Percentiles rank a stretch among this genome's conserved stretches.
Conservation (phyloP, 768 basidiomycete species). For the Paxillus rubicundulus region DNA sequence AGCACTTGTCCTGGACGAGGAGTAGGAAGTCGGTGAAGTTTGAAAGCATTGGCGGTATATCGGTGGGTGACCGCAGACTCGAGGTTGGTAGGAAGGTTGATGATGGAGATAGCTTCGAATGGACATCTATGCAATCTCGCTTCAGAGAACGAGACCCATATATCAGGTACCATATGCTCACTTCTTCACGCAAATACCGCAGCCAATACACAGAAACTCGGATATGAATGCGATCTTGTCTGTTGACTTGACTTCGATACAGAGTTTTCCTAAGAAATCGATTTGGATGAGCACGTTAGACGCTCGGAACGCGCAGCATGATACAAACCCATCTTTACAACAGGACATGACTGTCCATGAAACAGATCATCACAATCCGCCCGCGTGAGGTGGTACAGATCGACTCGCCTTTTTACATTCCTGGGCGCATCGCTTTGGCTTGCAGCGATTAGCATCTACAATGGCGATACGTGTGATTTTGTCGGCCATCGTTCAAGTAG, state of each 20-base stretch:
- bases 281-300: neutral
- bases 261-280: conserved; percentile 75
- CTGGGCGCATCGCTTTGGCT: conserved; percentile 94
- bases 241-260: conserved; percentile 94
- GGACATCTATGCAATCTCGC: conserved; percentile 69
- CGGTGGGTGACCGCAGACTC: conserved; percentile 96
- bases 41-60: conserved; percentile 98
- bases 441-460: conserved; percentile 88
- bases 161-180: conserved; percentile 38
- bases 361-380: conserved; percentile 4
- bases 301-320: conserved; percentile 1
- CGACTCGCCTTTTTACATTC: conserved; percentile 90
- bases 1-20: conserved; percentile 97
- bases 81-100: conserved; percentile 97
- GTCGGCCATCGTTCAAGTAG: conserved; percentile 62
- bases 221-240: conserved; percentile 99
- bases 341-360: conserved; percentile 77
- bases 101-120: conserved; percentile 98
- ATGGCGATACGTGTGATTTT: conserved; percentile 99
- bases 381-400: conserved; percentile 1
- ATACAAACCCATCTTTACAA: conserved; percentile 89
- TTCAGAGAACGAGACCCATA: conserved; percentile 4
- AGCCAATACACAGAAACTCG: conserved; percentile 97
- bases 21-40: conserved; percentile 95
- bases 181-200: conserved; percentile 99